phyloP scores from a whole-genome alignment of 306 rosid genomes.

The Comarum palustre region DNA sequence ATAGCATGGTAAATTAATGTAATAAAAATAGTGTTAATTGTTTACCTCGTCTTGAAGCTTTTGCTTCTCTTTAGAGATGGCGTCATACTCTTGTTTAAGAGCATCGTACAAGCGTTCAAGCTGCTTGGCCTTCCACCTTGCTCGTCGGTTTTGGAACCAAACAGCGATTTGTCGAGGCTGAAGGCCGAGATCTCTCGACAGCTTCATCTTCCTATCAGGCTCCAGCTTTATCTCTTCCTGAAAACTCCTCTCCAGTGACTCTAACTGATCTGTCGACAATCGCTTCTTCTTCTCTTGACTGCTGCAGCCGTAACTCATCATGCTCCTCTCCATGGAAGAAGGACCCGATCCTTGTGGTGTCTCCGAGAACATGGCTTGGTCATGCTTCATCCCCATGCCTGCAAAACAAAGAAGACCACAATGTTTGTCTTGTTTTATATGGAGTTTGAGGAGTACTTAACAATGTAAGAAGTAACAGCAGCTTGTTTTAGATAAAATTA shows the following conservation, averaged over 20 bases:
- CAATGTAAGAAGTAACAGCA: neutral
- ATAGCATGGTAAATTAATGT: neutral
- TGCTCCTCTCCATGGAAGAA: conserved; percentile 38
- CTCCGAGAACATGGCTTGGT: conserved; percentile 30
- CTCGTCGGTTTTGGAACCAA: conserved; percentile 94
- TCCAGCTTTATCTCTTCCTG: conserved; percentile 85
- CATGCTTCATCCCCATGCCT: conserved; percentile 70
- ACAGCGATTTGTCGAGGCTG: conserved; percentile 92
- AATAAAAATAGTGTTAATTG: neutral
- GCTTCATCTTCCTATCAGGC: conserved; percentile 86
- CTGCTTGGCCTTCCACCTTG: conserved; percentile 88
- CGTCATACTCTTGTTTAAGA: conserved; percentile 73
- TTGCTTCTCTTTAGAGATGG: conserved; percentile 57
- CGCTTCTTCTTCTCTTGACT: conserved; percentile 70
- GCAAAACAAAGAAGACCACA: neutral
- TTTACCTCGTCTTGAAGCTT: conserved; percentile 78
- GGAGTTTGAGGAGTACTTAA: neutral
- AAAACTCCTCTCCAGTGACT: conserved; percentile 72
- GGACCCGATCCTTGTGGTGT: conserved; percentile 27
- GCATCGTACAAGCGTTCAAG: conserved; percentile 72
- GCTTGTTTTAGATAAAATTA: neutral
- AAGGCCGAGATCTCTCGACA: conserved; percentile 75
- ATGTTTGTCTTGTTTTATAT: neutral
- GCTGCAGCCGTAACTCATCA: conserved; percentile 17
- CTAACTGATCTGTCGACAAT: conserved; percentile 61